These are phyloP conservation scores for Onygenales sp. DNA, from an alignment of 2,329 filamentous ascomycete genomes.

Conservation along the genomic window DNA sequence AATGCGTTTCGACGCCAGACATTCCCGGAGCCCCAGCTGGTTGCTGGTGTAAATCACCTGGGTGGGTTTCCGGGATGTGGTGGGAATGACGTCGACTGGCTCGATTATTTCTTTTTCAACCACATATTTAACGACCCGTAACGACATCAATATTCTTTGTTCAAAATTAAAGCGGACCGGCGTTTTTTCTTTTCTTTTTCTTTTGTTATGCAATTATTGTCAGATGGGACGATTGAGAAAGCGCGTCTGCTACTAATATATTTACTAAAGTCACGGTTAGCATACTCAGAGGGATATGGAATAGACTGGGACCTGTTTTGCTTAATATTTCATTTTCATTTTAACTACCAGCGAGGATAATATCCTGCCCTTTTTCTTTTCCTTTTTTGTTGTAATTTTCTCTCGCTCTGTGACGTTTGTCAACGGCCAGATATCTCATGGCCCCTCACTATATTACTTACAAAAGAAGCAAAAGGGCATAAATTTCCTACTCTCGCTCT, in stretches of 20 bases:
- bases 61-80: background rate
- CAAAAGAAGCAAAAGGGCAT: too few relatives aligned
- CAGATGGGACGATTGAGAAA: background rate
- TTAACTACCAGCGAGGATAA: background rate
- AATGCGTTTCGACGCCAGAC: background rate
- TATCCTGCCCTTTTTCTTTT: background rate
- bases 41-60: background rate
- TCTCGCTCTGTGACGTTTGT: background rate
- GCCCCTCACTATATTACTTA: too few relatives aligned
- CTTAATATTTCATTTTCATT: conserved; percentile 2
- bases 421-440: too few relatives aligned
- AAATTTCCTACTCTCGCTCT: too few relatives aligned
- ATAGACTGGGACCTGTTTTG: background rate
- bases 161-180: conserved; percentile 8
- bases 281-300: conserved; percentile 2
- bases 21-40: background rate
- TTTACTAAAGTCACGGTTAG: background rate
- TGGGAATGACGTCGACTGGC: conserved; percentile 4
- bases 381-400: background rate
- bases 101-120: conserved; percentile 5
- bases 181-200: conserved; percentile 4
- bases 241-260: background rate
- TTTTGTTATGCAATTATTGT: conserved; percentile 1
- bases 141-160: conserved; percentile 3
- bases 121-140: conserved; percentile 8